These are phyloP conservation scores for Dendrobium chrysotoxum DNA, from an alignment of 106 monocot species.

Conservation along the genomic window DNA sequence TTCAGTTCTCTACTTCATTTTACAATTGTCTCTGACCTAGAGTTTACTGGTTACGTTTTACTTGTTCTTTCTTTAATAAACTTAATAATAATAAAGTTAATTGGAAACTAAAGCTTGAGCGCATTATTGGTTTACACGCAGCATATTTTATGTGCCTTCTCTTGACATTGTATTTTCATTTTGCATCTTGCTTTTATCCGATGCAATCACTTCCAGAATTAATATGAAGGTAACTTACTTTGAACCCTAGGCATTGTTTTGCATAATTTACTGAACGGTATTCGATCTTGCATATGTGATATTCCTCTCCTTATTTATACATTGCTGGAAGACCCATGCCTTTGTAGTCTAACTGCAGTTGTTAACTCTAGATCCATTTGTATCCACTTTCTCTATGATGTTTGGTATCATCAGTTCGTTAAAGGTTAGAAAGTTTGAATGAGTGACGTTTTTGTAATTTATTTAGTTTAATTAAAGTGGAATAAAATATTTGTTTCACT, in stretches of 20 bases:
- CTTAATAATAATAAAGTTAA: background rate
- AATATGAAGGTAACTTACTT: background rate
- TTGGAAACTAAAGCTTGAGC: background rate
- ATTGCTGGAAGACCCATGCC: background rate
- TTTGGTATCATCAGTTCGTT: background rate
- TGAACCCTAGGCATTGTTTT: background rate
- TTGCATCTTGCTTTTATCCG: background rate
- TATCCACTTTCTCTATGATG: background rate
- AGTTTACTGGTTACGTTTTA: background rate
- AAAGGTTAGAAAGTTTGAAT: background rate
- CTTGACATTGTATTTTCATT: background rate
- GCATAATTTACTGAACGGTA: background rate
- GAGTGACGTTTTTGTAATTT: background rate
- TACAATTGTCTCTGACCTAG: background rate
- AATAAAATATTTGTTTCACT: background rate
- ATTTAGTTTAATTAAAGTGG: background rate
- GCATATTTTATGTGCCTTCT: background rate
- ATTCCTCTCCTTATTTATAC: background rate
- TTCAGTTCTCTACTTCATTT: background rate
- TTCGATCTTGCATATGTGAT: background rate
- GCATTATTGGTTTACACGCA: background rate
- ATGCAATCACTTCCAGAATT: no score
- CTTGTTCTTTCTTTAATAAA: background rate
- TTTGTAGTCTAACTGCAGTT: background rate
- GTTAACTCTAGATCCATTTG: background rate